These are phyloP conservation scores for Hygrophorus pudorinus DNA, from an alignment of 768 basidiomycete species.

Conservation along the genomic window DNA sequence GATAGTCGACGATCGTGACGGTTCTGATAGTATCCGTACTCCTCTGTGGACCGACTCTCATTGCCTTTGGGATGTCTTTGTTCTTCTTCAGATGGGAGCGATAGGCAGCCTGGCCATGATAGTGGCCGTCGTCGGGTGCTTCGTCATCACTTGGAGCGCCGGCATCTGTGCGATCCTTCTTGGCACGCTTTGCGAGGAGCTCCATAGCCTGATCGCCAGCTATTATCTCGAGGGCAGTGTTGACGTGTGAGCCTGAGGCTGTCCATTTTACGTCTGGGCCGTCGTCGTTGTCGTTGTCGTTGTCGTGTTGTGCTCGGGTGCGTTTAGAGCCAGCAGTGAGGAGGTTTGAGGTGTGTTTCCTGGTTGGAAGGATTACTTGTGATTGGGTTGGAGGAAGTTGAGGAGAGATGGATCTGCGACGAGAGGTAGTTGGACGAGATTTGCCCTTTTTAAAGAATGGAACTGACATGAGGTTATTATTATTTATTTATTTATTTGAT, in stretches of 20 bases:
- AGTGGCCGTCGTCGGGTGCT: slow-evolving; percentile 74
- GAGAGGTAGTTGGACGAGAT: slow-evolving; percentile 61
- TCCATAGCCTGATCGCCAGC: slow-evolving; percentile 78
- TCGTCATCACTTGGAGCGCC: slow-evolving; percentile 52
- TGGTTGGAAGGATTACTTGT: slow-evolving; percentile 68
- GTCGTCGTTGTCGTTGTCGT: slow-evolving; percentile 36
- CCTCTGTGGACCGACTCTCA: slow-evolving; percentile 76
- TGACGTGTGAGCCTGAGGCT: slow-evolving; percentile 61
- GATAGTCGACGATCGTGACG: slow-evolving; percentile 94
- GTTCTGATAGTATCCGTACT: slow-evolving; percentile 79
- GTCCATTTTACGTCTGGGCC: slow-evolving; percentile 74
- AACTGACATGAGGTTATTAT: slow-evolving; percentile 53
- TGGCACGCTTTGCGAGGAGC: slow-evolving; percentile 61
- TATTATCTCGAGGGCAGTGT: slow-evolving; percentile 64
- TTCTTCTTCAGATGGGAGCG: slow-evolving; percentile 71
- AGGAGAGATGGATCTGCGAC: slow-evolving; percentile 63
- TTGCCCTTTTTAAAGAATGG: slow-evolving; percentile 82
- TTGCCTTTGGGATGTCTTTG: slow-evolving; percentile 78
- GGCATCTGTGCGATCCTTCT: slow-evolving; percentile 35
- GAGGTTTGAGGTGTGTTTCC: slow-evolving; percentile 57
- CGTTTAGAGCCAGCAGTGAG: slow-evolving; percentile 48
- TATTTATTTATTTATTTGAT: no score
- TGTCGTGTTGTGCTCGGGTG: slow-evolving; percentile 55
- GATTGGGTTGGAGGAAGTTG: slow-evolving; percentile 41
- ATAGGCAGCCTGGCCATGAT: slow-evolving; percentile 79